Conservation (phyloP, 306 rosid species). For the Oemleria cerasiformis region DNA sequence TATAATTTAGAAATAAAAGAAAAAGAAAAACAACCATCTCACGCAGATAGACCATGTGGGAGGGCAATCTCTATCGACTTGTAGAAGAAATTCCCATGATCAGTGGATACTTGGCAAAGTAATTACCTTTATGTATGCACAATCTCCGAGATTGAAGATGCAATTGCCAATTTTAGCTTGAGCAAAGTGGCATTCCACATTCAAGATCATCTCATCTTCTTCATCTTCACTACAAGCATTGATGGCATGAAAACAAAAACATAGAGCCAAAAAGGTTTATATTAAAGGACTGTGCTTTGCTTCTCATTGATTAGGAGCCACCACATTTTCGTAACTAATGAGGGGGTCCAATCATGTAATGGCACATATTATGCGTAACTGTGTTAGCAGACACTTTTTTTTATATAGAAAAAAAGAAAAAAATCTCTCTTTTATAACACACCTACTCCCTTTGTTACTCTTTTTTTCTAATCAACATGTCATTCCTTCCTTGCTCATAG, state of each 20-base stretch:
- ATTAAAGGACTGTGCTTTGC: neutral
- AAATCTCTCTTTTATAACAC: neutral
- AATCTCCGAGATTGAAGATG: slow-evolving; percentile 74
- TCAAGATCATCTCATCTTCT: slow-evolving; percentile 64
- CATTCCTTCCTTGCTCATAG: neutral
- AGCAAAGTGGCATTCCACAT: slow-evolving; percentile 81
- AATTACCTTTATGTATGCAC: slow-evolving; percentile 72
- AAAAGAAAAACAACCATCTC: neutral
- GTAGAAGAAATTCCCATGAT: neutral
- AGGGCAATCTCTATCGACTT: neutral
- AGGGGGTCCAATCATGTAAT: neutral
- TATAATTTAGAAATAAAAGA: no score
- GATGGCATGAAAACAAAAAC: slow-evolving; percentile 8
- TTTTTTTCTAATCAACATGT: neutral
- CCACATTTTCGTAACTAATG: neutral
- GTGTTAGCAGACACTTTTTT: neutral
- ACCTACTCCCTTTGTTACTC: neutral
- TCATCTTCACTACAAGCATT: slow-evolving; percentile 57
- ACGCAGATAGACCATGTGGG: neutral
- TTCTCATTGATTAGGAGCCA: neutral
- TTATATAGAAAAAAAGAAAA: neutral
- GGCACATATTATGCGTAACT: neutral
- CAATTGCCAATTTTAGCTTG: slow-evolving; percentile 54
- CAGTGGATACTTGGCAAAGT: neutral
- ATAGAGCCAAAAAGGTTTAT: slow-evolving; percentile 9